Evolutionary conservation across 192 early-diverging fungal species (phyloP).

Genomic region (Gaertneriomyces sp.): DNA sequence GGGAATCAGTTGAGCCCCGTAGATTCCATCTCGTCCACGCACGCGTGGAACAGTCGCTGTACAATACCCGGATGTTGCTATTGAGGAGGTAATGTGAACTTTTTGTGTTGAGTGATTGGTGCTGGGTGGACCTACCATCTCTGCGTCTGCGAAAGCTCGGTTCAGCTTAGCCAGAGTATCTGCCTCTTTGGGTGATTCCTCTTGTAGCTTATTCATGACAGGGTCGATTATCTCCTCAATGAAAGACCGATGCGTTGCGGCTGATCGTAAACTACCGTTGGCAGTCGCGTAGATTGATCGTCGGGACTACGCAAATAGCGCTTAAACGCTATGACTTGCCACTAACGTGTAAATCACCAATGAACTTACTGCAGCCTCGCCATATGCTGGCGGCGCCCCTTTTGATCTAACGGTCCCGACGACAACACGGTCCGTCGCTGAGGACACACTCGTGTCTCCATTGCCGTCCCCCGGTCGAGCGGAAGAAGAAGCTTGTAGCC

Average conservation of each 20-base stretch:
- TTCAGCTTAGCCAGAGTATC: slow-evolving; percentile 15
- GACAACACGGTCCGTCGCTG: neutral
- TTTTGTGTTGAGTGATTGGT: neutral
- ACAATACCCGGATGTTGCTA: slow-evolving; percentile 18
- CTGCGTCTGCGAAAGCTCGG: slow-evolving; percentile 27
- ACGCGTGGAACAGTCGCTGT: slow-evolving; percentile 10
- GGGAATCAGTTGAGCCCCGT: too few species aligned
- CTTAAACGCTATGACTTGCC: neutral
- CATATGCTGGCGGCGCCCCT: neutral
- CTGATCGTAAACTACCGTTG: neutral
- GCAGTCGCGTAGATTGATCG: slow-evolving; percentile 3
- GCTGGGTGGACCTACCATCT: slow-evolving; percentile 10
- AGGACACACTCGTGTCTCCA: neutral
- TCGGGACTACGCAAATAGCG: neutral
- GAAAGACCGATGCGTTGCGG: neutral
- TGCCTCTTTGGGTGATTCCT: neutral
- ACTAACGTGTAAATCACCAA: neutral
- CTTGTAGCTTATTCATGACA: slow-evolving; percentile 23
- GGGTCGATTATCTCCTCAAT: neutral
- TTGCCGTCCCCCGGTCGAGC: neutral
- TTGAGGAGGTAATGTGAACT: neutral
- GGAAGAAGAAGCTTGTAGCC: slow-evolving; percentile 13
- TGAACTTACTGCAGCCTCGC: slow-evolving; percentile 4
- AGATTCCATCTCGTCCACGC: slow-evolving; percentile 10
- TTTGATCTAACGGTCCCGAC: slow-evolving; percentile 21